Evolutionary conservation across 768 basidiomycete genomes (phyloP), one percentile per base, ranked within the genome.

Genomic region (Mycena albidolilacea): DNA sequence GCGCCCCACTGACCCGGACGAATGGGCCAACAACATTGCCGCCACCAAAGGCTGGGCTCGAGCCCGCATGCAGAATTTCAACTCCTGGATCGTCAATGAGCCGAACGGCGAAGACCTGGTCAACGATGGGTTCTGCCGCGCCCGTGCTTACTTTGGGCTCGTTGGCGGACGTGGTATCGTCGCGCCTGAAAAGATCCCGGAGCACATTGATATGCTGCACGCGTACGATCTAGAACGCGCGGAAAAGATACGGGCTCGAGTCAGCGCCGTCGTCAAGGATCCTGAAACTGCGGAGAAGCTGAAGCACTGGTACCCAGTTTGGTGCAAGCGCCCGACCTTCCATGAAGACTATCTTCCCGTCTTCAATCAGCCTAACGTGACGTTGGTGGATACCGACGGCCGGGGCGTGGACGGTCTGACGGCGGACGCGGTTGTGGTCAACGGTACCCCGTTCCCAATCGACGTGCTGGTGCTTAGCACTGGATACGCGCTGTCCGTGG

Each of bases 251-350:
- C 70, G 71, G 3, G 62, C 41, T 0, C 70, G 74, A 5, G 15
- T 35, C 8, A 39, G 43, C 54, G 66, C 64, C 19, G 41, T 73
- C 35, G 76, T 77, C 35, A 58, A 73, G 54, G 69, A 77, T 59
- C 55, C 44, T 2, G 21, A 19, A 5, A 71, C 69, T 3, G 76
- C 76, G 0, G 55, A 73, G 30, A 71, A 39, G 17, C 59, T 77
- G 10, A 77, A 77, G 52, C 19, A 60, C 0, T 77, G 74, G 74
- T 77, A 77, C n/a, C 74, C 76, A 0, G 46, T 19, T 7, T 77
- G 76, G 76, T 77, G 76, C 62, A 77, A 77, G 54, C 70, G 76
- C 21, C 76, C 74, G 41, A 68, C 71, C 12, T 77, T 77, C 64
- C 76, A 77, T 54, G 76, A 77, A 43, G 74, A 77, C 35, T 77